A percentile compares a stretch with the other conserved stretches of the same genome.
These are phyloP conservation scores for Eleusine coracana DNA, from an alignment of 176 grass and related monocot species.

Conservation along the genomic window DNA sequence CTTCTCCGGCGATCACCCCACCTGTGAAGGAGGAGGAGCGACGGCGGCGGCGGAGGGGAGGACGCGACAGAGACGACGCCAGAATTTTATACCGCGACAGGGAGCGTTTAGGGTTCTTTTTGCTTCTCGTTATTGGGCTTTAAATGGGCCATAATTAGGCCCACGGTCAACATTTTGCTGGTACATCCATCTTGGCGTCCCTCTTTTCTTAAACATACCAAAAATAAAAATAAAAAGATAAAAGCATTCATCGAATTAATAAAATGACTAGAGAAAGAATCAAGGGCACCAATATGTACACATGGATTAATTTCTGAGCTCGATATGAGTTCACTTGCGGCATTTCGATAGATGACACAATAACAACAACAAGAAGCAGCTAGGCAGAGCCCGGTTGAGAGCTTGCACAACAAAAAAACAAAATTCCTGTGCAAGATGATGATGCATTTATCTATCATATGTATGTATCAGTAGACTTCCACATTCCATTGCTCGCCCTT, in stretches of 20 bases:
- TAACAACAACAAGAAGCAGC: neutral
- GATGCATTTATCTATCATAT: neutral
- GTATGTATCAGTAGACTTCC: constrained; percentile 73
- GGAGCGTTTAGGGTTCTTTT: neutral
- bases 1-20: neutral
- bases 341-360: neutral
- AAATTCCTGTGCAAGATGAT: neutral
- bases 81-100: neutral
- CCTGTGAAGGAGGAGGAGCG: neutral
- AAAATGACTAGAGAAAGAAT: too few relatives aligned
- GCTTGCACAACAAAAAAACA: neutral
- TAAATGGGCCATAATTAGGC: neutral
- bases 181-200: neutral
- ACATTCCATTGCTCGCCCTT: constrained; percentile 93
- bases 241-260: neutral
- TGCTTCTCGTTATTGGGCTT: neutral
- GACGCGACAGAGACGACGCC: neutral
- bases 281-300: neutral
- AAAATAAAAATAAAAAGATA: neutral
- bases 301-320: neutral
- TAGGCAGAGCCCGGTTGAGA: neutral
- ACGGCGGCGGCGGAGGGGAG: constrained; percentile 33
- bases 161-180: neutral
- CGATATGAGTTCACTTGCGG: neutral
- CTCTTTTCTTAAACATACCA: neutral